phyloP scores from a whole-genome alignment of 2,329 filamentous ascomycete genomes.

The Claviceps sorghi region DNA sequence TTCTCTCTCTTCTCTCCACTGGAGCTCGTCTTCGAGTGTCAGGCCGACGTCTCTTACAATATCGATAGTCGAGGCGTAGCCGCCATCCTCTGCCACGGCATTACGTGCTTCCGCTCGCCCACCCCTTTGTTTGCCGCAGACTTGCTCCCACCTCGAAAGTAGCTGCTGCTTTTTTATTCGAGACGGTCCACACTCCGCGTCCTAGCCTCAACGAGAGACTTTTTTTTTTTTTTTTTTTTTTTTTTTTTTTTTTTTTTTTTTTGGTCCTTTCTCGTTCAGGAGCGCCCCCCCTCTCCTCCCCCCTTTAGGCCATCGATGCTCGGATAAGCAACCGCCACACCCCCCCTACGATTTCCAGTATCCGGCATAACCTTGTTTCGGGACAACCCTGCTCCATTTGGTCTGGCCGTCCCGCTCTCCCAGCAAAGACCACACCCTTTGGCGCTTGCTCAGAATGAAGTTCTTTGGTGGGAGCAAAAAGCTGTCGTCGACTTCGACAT shows the following conservation, averaged over 20 bases:
- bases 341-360: slow-evolving; percentile 13
- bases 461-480: slow-evolving; percentile 34
- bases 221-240: not conserved
- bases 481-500: slow-evolving; percentile 12
- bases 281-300: not conserved
- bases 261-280: not conserved
- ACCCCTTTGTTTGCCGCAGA: not conserved
- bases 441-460: slow-evolving; percentile 26
- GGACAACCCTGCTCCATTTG: slow-evolving; percentile 16
- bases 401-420: slow-evolving; percentile 9
- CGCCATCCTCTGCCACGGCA: not conserved
- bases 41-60: not conserved
- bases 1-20: not conserved
- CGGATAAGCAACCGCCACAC: slow-evolving; percentile 12
- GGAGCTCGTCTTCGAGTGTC: not conserved
- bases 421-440: slow-evolving; percentile 1
- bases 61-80: no score
- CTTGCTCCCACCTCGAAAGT: not conserved
- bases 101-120: not conserved
- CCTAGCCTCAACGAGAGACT: not conserved
- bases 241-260: not conserved
- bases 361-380: slow-evolving; percentile 27
- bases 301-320: slow-evolving; percentile 14
- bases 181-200: slow-evolving; percentile 3
- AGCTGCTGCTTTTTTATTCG: slow-evolving; percentile 1